phyloP scores from a whole-genome alignment of 345 rosid species.

The Bruguiera gymnorhiza region DNA sequence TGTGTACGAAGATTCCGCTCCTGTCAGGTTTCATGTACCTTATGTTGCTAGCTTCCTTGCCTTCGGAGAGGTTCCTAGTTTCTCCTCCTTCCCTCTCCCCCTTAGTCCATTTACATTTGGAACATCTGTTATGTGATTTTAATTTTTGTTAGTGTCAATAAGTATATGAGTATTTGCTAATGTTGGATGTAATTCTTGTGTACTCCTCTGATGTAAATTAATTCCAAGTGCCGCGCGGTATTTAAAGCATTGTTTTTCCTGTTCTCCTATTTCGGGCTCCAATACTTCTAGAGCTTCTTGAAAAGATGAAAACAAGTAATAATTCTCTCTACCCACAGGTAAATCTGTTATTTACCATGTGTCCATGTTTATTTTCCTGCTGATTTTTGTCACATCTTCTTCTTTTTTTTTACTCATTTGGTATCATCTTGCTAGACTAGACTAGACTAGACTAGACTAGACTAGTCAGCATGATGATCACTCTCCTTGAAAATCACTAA shows the following conservation, averaged over 20 bases:
- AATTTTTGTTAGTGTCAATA: too few relatives aligned
- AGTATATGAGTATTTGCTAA: too few relatives aligned
- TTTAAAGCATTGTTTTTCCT: background rate
- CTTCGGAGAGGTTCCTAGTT: slow-evolving; percentile 63
- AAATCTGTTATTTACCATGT: background rate
- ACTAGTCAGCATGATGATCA: background rate
- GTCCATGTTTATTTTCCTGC: background rate
- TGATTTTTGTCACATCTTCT: background rate
- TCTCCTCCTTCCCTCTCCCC: background rate
- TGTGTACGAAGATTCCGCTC: slow-evolving; percentile 48
- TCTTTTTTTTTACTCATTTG: background rate
- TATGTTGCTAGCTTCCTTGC: slow-evolving; percentile 86
- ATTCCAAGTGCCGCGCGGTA: background rate
- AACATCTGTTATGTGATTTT: background rate
- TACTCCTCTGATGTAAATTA: too few relatives aligned
- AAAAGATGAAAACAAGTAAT: slow-evolving; percentile 47
- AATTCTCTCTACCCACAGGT: slow-evolving; percentile 78
- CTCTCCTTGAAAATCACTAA: background rate
- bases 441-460: background rate
- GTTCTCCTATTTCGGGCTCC: slow-evolving; percentile 50
- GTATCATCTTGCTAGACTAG: background rate
- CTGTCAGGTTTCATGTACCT: slow-evolving; percentile 52
- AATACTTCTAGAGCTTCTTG: slow-evolving; percentile 53
- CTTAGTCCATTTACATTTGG: background rate
- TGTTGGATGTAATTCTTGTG: too few relatives aligned